Evolutionary conservation across 768 basidiomycete species (phyloP).

Genomic region (Tephrocybe rancida): DNA sequence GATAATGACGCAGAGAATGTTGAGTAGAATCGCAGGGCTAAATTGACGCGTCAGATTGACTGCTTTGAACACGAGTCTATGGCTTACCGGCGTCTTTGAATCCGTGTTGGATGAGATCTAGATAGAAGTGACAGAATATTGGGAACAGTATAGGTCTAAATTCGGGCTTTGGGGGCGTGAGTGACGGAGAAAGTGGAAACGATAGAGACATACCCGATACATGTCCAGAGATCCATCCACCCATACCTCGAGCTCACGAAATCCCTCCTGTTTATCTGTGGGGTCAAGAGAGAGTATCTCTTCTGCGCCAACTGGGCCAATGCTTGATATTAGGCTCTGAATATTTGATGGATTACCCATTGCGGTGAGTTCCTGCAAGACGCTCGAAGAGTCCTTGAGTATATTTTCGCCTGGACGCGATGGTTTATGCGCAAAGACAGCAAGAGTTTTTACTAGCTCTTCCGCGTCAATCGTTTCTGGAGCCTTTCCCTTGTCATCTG

Average conservation of each 20-base stretch:
- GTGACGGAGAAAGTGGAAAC: background rate
- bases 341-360: conserved; percentile 74
- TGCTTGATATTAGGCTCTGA: conserved; percentile 74
- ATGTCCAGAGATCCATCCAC: conserved; percentile 90
- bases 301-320: conserved; percentile 80
- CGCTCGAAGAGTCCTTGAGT: conserved; percentile 64
- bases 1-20: conserved; percentile 71
- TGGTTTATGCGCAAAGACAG: conserved; percentile 72
- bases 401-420: conserved; percentile 70
- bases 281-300: conserved; percentile 82
- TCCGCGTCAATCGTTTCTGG: conserved; percentile 45
- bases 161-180: conserved; percentile 64
- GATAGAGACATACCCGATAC: conserved; percentile 66
- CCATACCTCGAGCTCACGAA: conserved; percentile 84
- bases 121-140: conserved; percentile 95
- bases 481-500: conserved; percentile 45
- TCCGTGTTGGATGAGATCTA: conserved; percentile 90
- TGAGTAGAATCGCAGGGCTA: conserved; percentile 76
- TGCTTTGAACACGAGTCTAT: conserved; percentile 5
- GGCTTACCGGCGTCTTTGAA: conserved; percentile 86
- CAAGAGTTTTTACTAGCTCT: conserved; percentile 56
- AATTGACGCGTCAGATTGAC: conserved; percentile 16
- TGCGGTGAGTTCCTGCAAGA: conserved; percentile 66
- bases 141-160: conserved; percentile 93
- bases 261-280: conserved; percentile 85